These are phyloP conservation scores for Dothiorella sarmentorum DNA, from an alignment of 2,329 filamentous ascomycete genomes.

Conservation along the genomic window DNA sequence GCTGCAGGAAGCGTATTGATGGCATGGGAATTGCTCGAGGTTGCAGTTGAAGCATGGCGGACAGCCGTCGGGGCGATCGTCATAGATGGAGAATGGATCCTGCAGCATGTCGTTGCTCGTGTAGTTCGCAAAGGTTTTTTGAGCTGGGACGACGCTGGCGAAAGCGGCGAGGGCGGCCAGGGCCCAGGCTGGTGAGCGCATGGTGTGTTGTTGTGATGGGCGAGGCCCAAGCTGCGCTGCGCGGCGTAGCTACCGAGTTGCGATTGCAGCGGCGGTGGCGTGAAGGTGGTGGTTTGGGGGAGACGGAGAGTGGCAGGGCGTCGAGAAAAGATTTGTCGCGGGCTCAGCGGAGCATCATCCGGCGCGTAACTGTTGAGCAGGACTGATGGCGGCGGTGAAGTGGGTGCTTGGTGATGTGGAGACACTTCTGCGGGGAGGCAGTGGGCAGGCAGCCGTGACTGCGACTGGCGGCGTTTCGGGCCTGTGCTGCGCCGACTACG, in stretches of 20 bases:
- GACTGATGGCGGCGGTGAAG: slow-evolving; percentile 15
- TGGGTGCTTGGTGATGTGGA: slow-evolving; percentile 2
- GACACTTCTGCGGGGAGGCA: slow-evolving; percentile 9
- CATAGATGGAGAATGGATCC: slow-evolving; percentile 64
- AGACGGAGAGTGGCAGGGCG: not conserved
- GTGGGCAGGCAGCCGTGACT: not conserved
- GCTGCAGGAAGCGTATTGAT: slow-evolving; percentile 87
- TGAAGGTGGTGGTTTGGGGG: not conserved
- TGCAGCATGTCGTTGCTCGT: slow-evolving; percentile 44
- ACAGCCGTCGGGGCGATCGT: slow-evolving; percentile 70
- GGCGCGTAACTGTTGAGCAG: not conserved
- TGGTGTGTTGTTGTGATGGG: slow-evolving; percentile 20
- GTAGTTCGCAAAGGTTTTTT: slow-evolving; percentile 41
- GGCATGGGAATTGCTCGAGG: slow-evolving; percentile 84
- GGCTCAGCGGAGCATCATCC: slow-evolving; percentile 15
- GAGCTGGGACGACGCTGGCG: slow-evolving; percentile 24
- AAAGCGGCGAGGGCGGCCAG: slow-evolving; percentile 28
- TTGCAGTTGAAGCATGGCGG: slow-evolving; percentile 98
- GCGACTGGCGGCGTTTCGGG: not conserved
- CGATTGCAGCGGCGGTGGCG: slow-evolving; percentile 9
- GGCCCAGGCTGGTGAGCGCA: slow-evolving; percentile 35
- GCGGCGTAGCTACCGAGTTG: slow-evolving; percentile 2
- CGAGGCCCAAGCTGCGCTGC: slow-evolving; percentile 1
- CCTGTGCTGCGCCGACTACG: not conserved
- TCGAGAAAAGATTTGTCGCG: not conserved